Conservation (phyloP, 2,329 filamentous ascomycete genomes). For the Fusarium guadeloupense region DNA sequence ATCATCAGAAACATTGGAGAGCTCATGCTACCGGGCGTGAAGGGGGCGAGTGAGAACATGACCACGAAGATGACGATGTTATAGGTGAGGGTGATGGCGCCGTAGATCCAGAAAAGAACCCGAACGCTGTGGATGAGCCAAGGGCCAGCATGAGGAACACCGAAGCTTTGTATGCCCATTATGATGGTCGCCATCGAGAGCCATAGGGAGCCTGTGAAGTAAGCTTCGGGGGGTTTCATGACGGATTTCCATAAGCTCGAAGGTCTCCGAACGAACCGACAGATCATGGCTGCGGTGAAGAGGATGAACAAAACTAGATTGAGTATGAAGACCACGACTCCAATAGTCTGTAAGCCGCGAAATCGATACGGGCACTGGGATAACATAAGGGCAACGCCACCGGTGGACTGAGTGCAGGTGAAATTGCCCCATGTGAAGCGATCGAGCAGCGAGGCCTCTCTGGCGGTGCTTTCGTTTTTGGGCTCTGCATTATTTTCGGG, state of each 20-base stretch:
- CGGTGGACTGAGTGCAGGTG: neutral
- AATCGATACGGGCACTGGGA: neutral
- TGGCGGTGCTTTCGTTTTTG: neutral
- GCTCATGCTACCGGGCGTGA: neutral
- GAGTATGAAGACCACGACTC: neutral
- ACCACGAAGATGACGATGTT: neutral
- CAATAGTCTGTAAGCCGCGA: neutral
- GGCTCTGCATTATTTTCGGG: neutral
- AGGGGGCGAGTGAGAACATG: neutral
- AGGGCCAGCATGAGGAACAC: neutral
- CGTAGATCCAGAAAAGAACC: conserved; percentile 1
- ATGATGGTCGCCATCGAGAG: conserved; percentile 1
- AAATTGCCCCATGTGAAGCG: neutral
- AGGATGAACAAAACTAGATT: neutral
- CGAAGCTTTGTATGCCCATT: neutral
- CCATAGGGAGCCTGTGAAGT: neutral
- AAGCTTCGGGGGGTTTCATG: neutral
- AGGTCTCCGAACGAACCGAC: neutral
- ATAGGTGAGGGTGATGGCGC: neutral
- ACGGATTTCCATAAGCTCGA: neutral
- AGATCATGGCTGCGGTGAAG: neutral
- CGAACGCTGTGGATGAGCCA: neutral
- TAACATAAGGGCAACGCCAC: neutral
- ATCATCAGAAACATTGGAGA: neutral
- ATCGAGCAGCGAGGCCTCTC: neutral